These are phyloP conservation scores for Rhynchosporium graminicola DNA, from an alignment of 2,329 filamentous ascomycete species.

Conservation along the genomic window DNA sequence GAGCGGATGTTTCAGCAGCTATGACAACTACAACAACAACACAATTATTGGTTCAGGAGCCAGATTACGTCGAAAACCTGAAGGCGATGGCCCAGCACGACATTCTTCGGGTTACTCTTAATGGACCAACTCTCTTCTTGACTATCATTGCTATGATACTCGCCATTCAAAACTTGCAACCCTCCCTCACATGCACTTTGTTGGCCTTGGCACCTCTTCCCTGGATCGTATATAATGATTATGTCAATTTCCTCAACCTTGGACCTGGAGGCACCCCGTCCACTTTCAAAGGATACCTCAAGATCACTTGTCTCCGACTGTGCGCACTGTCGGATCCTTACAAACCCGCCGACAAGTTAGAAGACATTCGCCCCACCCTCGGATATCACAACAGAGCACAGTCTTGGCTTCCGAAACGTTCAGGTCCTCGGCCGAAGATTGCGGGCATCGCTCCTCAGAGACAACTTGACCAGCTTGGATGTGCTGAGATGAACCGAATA, in stretches of 20 bases:
- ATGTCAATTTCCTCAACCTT: conserved; percentile 72
- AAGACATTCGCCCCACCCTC: conserved; percentile 51
- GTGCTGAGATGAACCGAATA: conserved; percentile 52
- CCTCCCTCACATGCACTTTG: conserved; percentile 50
- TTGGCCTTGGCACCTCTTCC: conserved; percentile 51
- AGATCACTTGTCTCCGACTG: conserved; percentile 70
- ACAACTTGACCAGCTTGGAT: conserved; percentile 69
- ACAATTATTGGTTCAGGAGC: conserved; percentile 25
- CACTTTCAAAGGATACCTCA: conserved; percentile 71
- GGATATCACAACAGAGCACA: conserved; percentile 56
- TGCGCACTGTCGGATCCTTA: conserved; percentile 74
- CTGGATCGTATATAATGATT: conserved; percentile 66
- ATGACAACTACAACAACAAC: conserved; percentile 24
- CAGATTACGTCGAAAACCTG: conserved; percentile 27
- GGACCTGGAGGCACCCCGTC: conserved; percentile 80
- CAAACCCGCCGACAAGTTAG: conserved; percentile 50
- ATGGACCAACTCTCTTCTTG: conserved; percentile 41
- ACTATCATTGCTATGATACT: conserved; percentile 55
- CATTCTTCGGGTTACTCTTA: conserved; percentile 37
- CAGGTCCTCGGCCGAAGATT: conserved; percentile 65
- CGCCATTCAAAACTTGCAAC: conserved; percentile 53
- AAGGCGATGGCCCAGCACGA: conserved; percentile 34
- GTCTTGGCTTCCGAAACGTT: conserved; percentile 58
- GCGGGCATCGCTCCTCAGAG: conserved; percentile 80
- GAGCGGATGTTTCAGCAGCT: conserved; percentile 21